Conservation (phyloP, 1,139 yeast species). For the Hansenula lynferdii region DNA sequence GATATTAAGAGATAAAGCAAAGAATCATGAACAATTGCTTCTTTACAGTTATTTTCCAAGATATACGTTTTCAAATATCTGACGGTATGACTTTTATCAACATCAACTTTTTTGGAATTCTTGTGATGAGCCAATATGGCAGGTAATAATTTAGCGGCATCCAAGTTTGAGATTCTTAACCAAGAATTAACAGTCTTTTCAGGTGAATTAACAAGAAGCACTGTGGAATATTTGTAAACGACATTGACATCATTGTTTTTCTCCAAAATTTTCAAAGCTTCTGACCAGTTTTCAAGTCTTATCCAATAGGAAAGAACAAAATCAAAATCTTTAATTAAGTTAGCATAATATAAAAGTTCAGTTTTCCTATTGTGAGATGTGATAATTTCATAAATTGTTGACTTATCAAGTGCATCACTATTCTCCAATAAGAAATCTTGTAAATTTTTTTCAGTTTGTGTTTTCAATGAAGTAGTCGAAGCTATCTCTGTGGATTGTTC, state of each 20-base stretch:
- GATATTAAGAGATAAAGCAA: constrained; percentile 68
- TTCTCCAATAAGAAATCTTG: constrained; percentile 49
- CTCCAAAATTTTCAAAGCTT: constrained; percentile 59
- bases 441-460: constrained; percentile 32
- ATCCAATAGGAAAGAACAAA: constrained; percentile 70
- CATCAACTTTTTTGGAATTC: constrained; percentile 24
- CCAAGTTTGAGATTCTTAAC: constrained; percentile 41
- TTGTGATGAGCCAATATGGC: constrained; percentile 65
- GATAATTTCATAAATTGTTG: constrained; percentile 70
- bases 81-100: constrained; percentile 56
- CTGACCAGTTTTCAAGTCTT: constrained; percentile 65
- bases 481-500: constrained; percentile 23
- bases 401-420: constrained; percentile 48
- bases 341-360: constrained; percentile 66
- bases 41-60: constrained; percentile 43
- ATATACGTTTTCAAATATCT: constrained; percentile 60
- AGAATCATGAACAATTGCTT: constrained; percentile 61
- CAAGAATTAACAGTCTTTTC: constrained; percentile 70
- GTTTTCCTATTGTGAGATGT: constrained; percentile 58
- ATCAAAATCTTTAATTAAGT: constrained; percentile 59
- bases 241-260: constrained; percentile 40
- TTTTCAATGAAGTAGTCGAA: constrained; percentile 19
- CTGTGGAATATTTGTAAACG: constrained; percentile 64
- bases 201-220: constrained; percentile 65
- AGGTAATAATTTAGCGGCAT: constrained; percentile 56